Base-by-base conservation (phyloP, 139 green algal genomes). In the Chlamydomonas sphaeroides region DNA sequence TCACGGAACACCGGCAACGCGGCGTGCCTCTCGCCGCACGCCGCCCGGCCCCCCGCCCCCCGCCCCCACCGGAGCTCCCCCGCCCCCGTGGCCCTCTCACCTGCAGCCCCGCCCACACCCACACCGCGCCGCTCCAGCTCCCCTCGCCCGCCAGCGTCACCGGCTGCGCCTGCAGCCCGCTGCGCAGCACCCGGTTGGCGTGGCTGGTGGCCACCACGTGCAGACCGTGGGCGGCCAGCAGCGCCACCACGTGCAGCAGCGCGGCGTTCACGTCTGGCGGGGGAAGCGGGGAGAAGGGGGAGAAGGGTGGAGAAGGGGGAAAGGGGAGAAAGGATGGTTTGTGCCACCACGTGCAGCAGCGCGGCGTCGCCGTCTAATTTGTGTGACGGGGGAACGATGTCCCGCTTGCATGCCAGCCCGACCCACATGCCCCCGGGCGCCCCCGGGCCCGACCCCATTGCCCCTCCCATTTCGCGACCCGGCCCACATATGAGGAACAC, bases 401-500 rank as follows among this genome's bases (percentile, higher is more conserved):
- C 10, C 45, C 45, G 45, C 11, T 14, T 53, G 45, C 10, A 14
- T 10, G 11, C 45, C 14, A 14, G 11, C 10, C 11, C 10, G 45
- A 14, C 45, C 11, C 45, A 53, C 11, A 10, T 21, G 45, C 45
- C 10, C 11, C 45, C 14, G 45, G 14, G 45, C n/a, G n/a, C n/a
- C n/a, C n/a, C n/a, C n/a, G n/a, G n/a, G n/a, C n/a, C n/a, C n/a
- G n/a, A n/a, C n/a, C n/a, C n/a, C n/a, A n/a, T n/a, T n/a, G n/a
- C n/a, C n/a, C n/a, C n/a, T n/a, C n/a, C n/a, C 45, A 51, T 51
- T 51, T 42, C 6, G n/a, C 68, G 21, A 71, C 15, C 5, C 3
- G 21, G 80, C 84, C 78, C 28, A 95, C 92, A 94, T 48, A 92
- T 76, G 6, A 95, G 85, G 48, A 92, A 95, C 75, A 95, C 87